Evolutionary conservation across 306 rosid genomes (phyloP).

Genomic region (Ceratonia siliqua): DNA sequence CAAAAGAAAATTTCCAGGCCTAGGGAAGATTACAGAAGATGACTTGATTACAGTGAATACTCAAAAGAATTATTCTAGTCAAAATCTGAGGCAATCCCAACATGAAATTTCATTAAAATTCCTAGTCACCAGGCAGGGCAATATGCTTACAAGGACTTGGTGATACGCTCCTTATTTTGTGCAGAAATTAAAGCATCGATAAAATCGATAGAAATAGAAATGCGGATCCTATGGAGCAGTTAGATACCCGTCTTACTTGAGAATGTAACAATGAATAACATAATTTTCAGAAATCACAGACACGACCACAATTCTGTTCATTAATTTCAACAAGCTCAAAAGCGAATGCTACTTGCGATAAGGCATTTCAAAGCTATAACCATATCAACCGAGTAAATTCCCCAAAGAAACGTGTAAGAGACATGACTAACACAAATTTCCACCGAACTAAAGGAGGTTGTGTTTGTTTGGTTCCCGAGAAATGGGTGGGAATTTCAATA

Average conservation of each 20-base stretch:
- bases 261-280: slow-evolving; percentile 17
- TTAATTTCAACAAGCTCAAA: neutral
- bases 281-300: neutral
- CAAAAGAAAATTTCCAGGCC: neutral
- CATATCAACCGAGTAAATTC: no score
- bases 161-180: neutral
- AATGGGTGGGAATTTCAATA: neutral
- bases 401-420: neutral
- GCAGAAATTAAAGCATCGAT: neutral
- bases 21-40: neutral
- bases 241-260: neutral
- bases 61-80: neutral
- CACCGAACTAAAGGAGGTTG: neutral
- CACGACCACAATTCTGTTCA: neutral
- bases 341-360: neutral
- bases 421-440: neutral
- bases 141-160: neutral
- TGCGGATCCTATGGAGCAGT: neutral
- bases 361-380: neutral
- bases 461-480: neutral
- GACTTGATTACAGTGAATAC: neutral
- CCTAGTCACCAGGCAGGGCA: neutral
- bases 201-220: neutral
- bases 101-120: neutral
- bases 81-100: neutral